Evolutionary conservation across 768 basidiomycete genomes (phyloP), one percentile per base, ranked within the genome.

Genomic region (Sarcomyxa edulis): DNA sequence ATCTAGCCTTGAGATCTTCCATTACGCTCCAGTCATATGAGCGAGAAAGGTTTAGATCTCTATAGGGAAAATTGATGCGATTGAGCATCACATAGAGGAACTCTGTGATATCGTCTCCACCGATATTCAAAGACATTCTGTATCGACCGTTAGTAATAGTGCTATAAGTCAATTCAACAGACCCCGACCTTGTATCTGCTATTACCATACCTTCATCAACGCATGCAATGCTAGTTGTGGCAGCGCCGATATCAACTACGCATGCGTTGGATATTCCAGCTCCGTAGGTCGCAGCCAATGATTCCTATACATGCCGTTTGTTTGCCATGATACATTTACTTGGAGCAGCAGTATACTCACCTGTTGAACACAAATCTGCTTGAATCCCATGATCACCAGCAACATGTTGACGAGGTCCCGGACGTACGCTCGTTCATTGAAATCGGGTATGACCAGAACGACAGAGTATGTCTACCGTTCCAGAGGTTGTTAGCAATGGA

Each of bases 221-320:
- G 53, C 94, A 97, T 0, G 93, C 81, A 28, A 99, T 77, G 43
- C 77, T 90, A 2, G 89, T 92, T 39, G 72, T 77, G 11, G 68
- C 72, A 9, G 95, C 87, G 3, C 96, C 96, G 35, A 98, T 83
- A 56, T 99, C 91, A 24, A 99, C 87, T 4, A 99, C 89, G 52
- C 96, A 98, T 8, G 94, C 96, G 50, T 81, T 86, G 0, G 90
- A 90, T 36, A 98, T 81, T 6, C 95, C 95, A 6, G 95, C 93
- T 15, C 94, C 94, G 55, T 94, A 97, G 1, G 91, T 91, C 3
- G 94, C 92, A 23, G 89, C 87, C 27, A 95, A 68, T 3, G 91
- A 85, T 69, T 96, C 94, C 90, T 96, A 46, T 11, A 42, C 4
- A 29, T 29, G 20, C 16, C 7, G 16, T 18, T 9, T 7, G 18